These are phyloP conservation scores for Fusarium secorum DNA, from an alignment of 2,329 filamentous ascomycete species.

Conservation along the genomic window DNA sequence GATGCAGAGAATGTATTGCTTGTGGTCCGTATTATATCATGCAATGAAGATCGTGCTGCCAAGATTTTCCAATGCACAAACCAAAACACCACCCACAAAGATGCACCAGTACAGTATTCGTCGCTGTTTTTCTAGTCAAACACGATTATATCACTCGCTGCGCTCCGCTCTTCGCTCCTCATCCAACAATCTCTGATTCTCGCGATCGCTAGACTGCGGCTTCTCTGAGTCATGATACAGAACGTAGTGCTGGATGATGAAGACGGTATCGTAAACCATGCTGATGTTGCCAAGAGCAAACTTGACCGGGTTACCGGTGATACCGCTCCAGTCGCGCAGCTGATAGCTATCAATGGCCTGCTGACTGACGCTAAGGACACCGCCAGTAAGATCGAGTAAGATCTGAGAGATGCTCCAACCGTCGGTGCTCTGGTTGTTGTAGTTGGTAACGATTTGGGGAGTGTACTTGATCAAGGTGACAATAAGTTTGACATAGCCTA, in stretches of 20 bases:
- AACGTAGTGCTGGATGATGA: slow-evolving; percentile 88
- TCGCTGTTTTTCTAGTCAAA: not conserved
- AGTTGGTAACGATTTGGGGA: slow-evolving; percentile 85
- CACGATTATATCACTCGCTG: not conserved
- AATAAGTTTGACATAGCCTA: slow-evolving; percentile 88
- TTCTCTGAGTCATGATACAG: slow-evolving; percentile 62
- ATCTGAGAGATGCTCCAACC: slow-evolving; percentile 91
- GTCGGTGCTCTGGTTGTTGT: slow-evolving; percentile 80
- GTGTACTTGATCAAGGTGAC: slow-evolving; percentile 93
- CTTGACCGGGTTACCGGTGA: slow-evolving; percentile 92
- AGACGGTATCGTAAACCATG: slow-evolving; percentile 85
- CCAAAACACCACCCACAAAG: not conserved
- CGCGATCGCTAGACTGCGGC: slow-evolving; percentile 12
- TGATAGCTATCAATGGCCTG: slow-evolving; percentile 85
- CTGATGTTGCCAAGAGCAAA: slow-evolving; percentile 85
- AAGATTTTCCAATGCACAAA: slow-evolving; percentile 9
- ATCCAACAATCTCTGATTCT: slow-evolving; percentile 41
- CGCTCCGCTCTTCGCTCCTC: slow-evolving; percentile 42
- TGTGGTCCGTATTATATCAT: not conserved
- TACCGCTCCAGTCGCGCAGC: slow-evolving; percentile 86
- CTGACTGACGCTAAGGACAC: slow-evolving; percentile 82
- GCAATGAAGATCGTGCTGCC: not conserved
- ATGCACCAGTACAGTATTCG: not conserved
- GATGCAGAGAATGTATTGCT: not conserved
- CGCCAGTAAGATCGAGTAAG: slow-evolving; percentile 82